Base-by-base conservation (phyloP, 2,329 filamentous ascomycete species). In the Septoria linicola region DNA sequence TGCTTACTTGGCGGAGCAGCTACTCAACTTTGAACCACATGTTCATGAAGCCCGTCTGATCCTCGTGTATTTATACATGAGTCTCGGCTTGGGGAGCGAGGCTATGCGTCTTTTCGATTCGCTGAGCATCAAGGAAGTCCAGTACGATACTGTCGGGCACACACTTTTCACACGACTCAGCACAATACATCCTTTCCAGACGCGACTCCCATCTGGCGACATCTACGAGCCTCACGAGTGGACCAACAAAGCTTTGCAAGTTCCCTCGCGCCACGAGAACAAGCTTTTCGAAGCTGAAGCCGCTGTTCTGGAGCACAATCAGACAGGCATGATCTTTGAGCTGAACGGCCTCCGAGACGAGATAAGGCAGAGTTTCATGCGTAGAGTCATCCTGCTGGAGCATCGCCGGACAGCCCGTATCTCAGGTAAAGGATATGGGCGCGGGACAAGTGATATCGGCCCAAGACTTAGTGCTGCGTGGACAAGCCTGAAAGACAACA, bases 281-380 rank as follows among this genome's bases (percentile, higher is more conserved):
- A 64, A 65, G 41, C 60, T 70, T 1, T 61, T 63, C 2, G 63
- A 67, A n/a, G 59, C 58, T 17, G 63, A 67, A 41, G 57, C 60
- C 2, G 55, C 57, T 16, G 60, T 66, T 8, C 59, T 70, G 13
- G 54, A 58, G 19, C 59, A 64, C 32, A 59, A 59, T 8, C 66
- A 69, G 48, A 68, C 63, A 11, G 67, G 68, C 34, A 66, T 70
- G 59, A 53, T 70, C 34, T 63, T 69, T 34, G 68, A 70, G 20
- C 52, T 70, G 16, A 64, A 69, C 19, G 59, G 62, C n/a, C 53
- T 70, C 11, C 56, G 68, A 13, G 43, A 59, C 14, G 57, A 56
- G 8, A 60, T 70, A 8, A 59, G 63, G 6, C 48, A 45, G 25
- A 68, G 66, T 51, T 47, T 66, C 20, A 58, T 64, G 10, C 53